Percentiles rank a stretch among this genome's conserved stretches.
Evolutionary conservation across 805 yeast species (phyloP).

Genomic region (Candida tallmaniae): DNA sequence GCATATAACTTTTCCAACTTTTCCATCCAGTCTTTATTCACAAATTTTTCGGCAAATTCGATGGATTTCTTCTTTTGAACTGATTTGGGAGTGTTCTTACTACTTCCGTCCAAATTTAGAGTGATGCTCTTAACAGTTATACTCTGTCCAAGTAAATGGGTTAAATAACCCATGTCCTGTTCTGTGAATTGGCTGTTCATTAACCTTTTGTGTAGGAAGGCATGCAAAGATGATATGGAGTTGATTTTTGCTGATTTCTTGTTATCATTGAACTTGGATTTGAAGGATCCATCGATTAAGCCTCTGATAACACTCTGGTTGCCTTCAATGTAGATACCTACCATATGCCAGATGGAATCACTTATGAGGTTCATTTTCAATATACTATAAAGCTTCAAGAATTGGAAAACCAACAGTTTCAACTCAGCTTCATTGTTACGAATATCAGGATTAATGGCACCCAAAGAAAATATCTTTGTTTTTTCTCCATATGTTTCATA

Average conservation of each 20-base stretch:
- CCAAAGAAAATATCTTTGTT: constrained; percentile 59
- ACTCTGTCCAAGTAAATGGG: constrained; percentile 42
- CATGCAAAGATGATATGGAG: constrained; percentile 45
- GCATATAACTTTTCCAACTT: constrained; percentile 53
- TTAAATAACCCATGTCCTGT: constrained; percentile 43
- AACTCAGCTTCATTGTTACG: constrained; percentile 45
- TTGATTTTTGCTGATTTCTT: constrained; percentile 48
- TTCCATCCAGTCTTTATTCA: constrained; percentile 54
- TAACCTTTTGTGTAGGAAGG: constrained; percentile 44
- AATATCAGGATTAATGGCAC: constrained; percentile 69
- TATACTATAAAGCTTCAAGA: constrained; percentile 49
- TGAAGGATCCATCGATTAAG: constrained; percentile 51
- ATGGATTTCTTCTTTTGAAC: constrained; percentile 23
- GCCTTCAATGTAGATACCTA: constrained; percentile 46
- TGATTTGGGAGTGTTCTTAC: constrained; percentile 8
- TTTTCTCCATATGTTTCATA: constrained; percentile 60
- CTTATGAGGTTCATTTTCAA: constrained; percentile 55
- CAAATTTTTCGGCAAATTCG: constrained; percentile 51
- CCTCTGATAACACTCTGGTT: constrained; percentile 44
- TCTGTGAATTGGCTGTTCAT: constrained; percentile 43
- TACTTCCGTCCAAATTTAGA: constrained; percentile 4
- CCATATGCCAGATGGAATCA: constrained; percentile 61
- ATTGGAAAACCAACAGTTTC: constrained; percentile 46
- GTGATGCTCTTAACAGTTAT: constrained; percentile 14
- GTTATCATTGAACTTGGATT: constrained; percentile 44